These are phyloP conservation scores for Candida orba DNA, from an alignment of 805 yeast species.

Conservation along the genomic window DNA sequence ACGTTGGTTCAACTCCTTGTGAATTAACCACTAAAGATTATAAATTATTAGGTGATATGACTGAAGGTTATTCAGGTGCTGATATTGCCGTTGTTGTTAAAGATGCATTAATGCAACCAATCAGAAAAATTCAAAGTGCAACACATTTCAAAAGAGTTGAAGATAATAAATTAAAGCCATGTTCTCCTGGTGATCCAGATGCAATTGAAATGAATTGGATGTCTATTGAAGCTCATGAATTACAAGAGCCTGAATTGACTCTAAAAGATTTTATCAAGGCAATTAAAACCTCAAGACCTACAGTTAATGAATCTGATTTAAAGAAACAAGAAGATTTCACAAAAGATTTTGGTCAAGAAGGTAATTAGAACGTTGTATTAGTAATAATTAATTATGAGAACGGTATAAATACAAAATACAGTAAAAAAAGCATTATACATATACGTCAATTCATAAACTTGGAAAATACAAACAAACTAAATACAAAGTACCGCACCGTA, in stretches of 20 bases:
- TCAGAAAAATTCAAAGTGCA: constrained; percentile 89
- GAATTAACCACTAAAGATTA: constrained; percentile 65
- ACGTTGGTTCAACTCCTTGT: constrained; percentile 88
- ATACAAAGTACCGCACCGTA: too few relatives aligned
- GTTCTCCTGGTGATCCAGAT: constrained; percentile 91
- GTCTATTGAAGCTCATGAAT: constrained; percentile 81
- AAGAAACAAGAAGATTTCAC: constrained; percentile 83
- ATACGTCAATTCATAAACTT: neutral
- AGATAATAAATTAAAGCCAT: constrained; percentile 64
- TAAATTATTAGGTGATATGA: constrained; percentile 78
- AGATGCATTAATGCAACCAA: constrained; percentile 97
- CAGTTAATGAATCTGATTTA: constrained; percentile 83
- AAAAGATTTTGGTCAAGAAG: constrained; percentile 94
- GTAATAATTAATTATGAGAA: too few relatives aligned
- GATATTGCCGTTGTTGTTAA: constrained; percentile 95
- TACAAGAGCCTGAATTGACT: constrained; percentile 83
- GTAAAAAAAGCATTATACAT: neutral
- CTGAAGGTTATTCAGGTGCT: constrained; percentile 96
- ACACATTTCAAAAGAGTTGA: constrained; percentile 78
- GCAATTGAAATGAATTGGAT: constrained; percentile 92
- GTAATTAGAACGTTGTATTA: constrained; percentile 43
- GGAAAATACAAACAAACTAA: too few relatives aligned
- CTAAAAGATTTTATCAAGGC: constrained; percentile 92
- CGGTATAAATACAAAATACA: too few relatives aligned
- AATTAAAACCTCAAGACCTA: constrained; percentile 85